Base-by-base conservation (phyloP, 2,329 filamentous ascomycete species). In the Dactylellina drechsleri region DNA sequence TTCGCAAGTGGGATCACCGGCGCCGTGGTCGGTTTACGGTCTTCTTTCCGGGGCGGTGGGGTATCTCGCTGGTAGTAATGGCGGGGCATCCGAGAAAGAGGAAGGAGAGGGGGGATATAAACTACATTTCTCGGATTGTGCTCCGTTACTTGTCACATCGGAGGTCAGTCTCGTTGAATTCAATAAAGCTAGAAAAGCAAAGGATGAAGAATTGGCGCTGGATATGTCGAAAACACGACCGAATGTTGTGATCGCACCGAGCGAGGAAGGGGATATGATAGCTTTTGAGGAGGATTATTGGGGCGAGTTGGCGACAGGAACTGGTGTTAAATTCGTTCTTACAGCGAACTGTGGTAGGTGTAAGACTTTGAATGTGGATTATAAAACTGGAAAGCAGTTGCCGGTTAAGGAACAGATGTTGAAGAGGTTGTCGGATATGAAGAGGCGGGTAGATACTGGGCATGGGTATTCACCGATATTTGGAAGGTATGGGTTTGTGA, bases 201-300 rank as follows among this genome's bases (percentile, higher is more conserved):
- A 26, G 2, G 83, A 82, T 12, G 81, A 85, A 31, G 58, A 75
- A 2, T 58, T 71, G 23, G 79, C 82, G 18, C 85, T 91, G 82
- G 88, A 90, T 62, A 87, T 91, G 80, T 86, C 85, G 45, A 90
- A 90, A 78, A 91, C 92, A 81, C 87, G 91, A 41, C 89, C 90
- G 0, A 93, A 92, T 80, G 86, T 93, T 54, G 88, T 93, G 0
- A 82, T 92, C 0, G 61, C 45, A 1, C 64, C 71, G 1, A 56
- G 64, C 4, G 59, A 73, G 13, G 47, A 40, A 8, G 86, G 86
- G 1, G 85, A 86, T 3, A 81, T 82, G 8, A 82, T 77, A 23
- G 81, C 87, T 0, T 93, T 87, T 80, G 89, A 89, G 12, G 90
- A 93, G 80, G 91, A 93, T 80, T 92, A 86, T 79, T 93, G 90